Evolutionary conservation across 1,284 basidiomycete genomes (phyloP).

Genomic region (Apiotrichum veenhuisii): DNA sequence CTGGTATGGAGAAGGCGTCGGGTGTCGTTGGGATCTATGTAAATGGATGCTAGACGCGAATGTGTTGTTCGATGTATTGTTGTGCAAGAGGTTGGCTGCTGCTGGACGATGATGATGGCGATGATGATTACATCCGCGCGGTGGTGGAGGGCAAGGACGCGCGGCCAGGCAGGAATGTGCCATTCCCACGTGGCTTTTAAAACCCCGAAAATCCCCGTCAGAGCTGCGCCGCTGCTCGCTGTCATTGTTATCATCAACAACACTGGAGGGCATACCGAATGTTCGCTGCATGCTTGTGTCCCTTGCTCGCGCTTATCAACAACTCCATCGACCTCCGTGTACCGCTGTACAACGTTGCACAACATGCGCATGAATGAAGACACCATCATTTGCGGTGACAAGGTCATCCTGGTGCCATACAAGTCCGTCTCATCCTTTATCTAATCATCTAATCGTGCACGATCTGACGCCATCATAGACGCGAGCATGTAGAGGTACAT

Average conservation of each 20-base stretch:
- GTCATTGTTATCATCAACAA: no score
- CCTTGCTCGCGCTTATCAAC: not conserved
- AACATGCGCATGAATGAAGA: conserved; percentile 63
- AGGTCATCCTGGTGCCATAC: conserved; percentile 71
- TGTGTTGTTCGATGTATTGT: no score
- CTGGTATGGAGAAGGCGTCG: not conserved
- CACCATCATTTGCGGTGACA: conserved; percentile 60
- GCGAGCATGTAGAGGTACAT: conserved; percentile 62
- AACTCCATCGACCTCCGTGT: not conserved
- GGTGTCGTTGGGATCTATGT: no score
- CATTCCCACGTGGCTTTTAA: not conserved
- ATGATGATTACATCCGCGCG: not conserved
- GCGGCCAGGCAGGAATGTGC: not conserved
- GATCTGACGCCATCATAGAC: conserved; percentile 35
- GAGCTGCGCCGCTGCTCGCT: no score
- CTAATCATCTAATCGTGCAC: not conserved
- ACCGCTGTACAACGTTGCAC: not conserved
- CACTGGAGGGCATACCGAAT: no score
- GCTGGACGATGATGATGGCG: not conserved
- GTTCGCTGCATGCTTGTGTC: no score
- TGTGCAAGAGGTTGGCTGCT: not conserved
- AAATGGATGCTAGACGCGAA: no score
- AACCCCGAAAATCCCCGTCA: not conserved
- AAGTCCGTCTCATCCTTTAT: conserved; percentile 47
- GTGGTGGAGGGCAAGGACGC: not conserved